A percentile compares a stretch with the other conserved stretches of the same genome.
phyloP scores from a whole-genome alignment of 345 rosid species.

The Luvunga scandens region DNA sequence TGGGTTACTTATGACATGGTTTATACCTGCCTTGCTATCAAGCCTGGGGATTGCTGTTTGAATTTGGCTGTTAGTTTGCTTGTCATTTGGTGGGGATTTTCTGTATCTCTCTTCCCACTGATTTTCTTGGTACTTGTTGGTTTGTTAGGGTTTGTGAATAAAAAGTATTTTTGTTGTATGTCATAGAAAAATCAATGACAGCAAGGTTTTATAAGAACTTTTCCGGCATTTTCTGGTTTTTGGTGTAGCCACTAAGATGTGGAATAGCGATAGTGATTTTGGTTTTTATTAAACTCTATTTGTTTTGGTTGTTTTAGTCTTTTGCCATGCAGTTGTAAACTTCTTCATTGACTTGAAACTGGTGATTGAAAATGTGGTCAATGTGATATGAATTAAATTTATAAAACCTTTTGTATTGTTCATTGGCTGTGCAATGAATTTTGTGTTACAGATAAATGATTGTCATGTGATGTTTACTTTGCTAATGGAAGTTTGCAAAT shows the following conservation, averaged over 20 bases:
- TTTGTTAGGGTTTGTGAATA: neutral
- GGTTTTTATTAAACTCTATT: neutral
- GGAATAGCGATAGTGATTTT: neutral
- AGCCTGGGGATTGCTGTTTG: neutral
- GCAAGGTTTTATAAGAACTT: neutral
- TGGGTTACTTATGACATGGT: neutral
- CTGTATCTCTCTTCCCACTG: neutral
- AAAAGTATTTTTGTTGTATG: neutral
- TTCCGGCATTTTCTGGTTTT: neutral
- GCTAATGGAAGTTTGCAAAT: neutral
- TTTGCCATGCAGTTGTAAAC: neutral
- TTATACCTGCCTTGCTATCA: constrained; percentile 1
- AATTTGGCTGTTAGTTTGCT: neutral
- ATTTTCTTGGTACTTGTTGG: neutral
- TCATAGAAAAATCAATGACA: neutral
- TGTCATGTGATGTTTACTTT: neutral
- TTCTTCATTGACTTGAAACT: neutral
- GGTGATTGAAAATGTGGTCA: neutral
- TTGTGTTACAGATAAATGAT: neutral
- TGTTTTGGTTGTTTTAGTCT: neutral
- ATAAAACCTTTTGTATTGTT: neutral
- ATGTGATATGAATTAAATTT: neutral
- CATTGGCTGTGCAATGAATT: neutral
- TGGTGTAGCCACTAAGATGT: neutral
- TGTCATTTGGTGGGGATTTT: neutral